phyloP scores from a whole-genome alignment of 23 red algal species.

The Gracilaria gracilis region DNA sequence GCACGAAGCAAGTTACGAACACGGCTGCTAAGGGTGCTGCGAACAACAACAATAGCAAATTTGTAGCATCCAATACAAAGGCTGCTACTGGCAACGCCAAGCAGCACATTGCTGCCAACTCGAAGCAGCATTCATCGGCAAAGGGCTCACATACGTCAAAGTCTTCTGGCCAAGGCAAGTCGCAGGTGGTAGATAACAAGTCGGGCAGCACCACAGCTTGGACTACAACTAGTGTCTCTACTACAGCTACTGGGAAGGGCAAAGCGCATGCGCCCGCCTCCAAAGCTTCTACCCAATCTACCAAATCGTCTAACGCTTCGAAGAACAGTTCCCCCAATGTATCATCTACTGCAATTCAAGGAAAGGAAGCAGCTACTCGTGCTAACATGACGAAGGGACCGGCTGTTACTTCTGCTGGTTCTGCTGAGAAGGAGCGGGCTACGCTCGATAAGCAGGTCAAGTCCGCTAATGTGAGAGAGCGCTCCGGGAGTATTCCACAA shows the following conservation, averaged over 20 bases:
- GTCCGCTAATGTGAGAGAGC: neutral
- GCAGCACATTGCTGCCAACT: neutral
- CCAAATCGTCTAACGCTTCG: neutral
- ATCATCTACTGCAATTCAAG: neutral
- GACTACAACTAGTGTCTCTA: neutral
- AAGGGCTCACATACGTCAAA: neutral
- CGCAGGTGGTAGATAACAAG: slow-evolving; percentile 4
- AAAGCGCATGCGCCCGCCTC: neutral
- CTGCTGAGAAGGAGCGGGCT: slow-evolving; percentile 39
- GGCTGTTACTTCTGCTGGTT: neutral
- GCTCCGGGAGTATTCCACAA: slow-evolving; percentile 44
- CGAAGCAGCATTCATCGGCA: neutral
- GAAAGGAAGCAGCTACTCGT: neutral
- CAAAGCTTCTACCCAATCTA: slow-evolving; percentile 4
- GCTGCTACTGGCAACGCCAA: neutral
- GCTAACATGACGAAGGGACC: neutral
- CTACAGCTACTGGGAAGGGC: neutral
- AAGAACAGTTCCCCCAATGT: slow-evolving; percentile 1
- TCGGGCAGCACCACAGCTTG: neutral
- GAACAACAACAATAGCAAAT: neutral
- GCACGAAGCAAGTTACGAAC: neutral
- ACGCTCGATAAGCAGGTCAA: slow-evolving; percentile 48
- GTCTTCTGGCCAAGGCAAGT: slow-evolving; percentile 4
- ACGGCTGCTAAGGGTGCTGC: neutral
- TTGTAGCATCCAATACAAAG: neutral